A percentile compares a stretch with the other conserved stretches of the same genome.
Evolutionary conservation across 164 flowering plant genomes (phyloP).

Genomic region (Cinnamomum chago): DNA sequence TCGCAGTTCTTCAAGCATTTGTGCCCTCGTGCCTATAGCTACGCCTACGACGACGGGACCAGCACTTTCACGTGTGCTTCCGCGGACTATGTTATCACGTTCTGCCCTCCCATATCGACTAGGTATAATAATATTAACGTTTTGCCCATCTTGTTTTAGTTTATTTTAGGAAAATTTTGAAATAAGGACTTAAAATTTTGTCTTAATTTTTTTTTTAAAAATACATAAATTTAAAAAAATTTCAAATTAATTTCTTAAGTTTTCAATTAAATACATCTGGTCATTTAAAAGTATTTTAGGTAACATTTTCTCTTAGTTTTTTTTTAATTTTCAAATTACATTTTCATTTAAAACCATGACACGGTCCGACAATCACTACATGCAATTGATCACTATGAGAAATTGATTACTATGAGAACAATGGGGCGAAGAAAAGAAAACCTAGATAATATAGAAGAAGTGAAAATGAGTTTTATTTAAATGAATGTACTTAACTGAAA

Average conservation of each 20-base stretch:
- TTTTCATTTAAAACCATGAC: too few species aligned
- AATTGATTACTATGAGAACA: too few species aligned
- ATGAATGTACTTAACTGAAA: too few species aligned
- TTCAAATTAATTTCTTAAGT: background rate
- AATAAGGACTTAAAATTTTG: background rate
- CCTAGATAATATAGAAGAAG: too few species aligned
- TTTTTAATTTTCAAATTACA: background rate
- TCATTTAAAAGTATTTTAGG: background rate
- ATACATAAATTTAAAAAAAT: background rate
- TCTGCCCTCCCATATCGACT: conserved; percentile 65
- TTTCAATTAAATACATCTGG: background rate
- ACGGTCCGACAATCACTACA: too few species aligned
- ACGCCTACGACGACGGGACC: conserved; percentile 78
- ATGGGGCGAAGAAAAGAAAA: too few species aligned
- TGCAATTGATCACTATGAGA: too few species aligned
- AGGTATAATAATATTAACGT: conserved; percentile 37
- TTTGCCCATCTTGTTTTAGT: background rate
- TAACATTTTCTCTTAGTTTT: background rate
- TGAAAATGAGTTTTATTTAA: too few species aligned
- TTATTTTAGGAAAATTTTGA: background rate
- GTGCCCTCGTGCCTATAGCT: conserved; percentile 89
- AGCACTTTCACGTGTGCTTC: conserved; percentile 81
- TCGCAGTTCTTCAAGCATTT: conserved; percentile 64
- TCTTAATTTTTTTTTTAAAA: background rate
- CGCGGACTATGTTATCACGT: conserved; percentile 73